Conservation (phyloP, 225 moss, liverwort and hornwort genomes). For the Pseudoscleropodium purum region DNA sequence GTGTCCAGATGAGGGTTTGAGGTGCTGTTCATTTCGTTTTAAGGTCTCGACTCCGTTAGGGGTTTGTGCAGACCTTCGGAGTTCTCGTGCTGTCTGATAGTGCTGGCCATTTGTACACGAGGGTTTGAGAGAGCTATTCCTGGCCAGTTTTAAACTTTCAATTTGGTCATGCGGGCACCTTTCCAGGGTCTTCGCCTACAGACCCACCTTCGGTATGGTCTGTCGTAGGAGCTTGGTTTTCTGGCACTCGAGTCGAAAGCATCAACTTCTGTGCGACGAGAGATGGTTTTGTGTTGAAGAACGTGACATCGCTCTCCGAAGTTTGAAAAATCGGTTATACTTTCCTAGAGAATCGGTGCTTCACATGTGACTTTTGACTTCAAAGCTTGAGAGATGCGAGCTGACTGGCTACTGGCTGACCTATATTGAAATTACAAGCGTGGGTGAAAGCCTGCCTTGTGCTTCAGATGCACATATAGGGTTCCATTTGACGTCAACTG, state of each 20-base stretch:
- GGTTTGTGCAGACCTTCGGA: not conserved
- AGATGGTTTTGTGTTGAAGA: not conserved
- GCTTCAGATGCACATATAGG: not conserved
- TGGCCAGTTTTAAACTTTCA: not conserved
- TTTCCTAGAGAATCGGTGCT: not conserved
- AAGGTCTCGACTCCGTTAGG: not conserved
- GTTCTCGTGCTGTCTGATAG: not conserved
- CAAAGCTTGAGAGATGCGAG: not conserved
- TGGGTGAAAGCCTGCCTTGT: not conserved
- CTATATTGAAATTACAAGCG: not conserved
- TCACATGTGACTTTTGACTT: not conserved
- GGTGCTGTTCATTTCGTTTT: not conserved
- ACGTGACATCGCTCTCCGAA: not conserved
- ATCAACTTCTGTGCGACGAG: not conserved
- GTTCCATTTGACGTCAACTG: not conserved
- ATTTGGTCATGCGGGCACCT: not conserved
- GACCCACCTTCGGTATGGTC: not conserved
- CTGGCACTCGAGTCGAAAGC: not conserved
- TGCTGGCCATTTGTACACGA: not conserved
- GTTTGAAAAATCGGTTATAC: not conserved
- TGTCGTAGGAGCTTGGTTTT: not conserved
- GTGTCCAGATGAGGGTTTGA: constrained; percentile 1
- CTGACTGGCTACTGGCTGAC: not conserved
- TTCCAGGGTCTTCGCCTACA: not conserved
- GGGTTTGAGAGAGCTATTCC: not conserved